Evolutionary conservation across 2,329 filamentous ascomycete genomes (phyloP), one percentile per base, ranked within the genome.

Genomic region (Fusarium sp.): DNA sequence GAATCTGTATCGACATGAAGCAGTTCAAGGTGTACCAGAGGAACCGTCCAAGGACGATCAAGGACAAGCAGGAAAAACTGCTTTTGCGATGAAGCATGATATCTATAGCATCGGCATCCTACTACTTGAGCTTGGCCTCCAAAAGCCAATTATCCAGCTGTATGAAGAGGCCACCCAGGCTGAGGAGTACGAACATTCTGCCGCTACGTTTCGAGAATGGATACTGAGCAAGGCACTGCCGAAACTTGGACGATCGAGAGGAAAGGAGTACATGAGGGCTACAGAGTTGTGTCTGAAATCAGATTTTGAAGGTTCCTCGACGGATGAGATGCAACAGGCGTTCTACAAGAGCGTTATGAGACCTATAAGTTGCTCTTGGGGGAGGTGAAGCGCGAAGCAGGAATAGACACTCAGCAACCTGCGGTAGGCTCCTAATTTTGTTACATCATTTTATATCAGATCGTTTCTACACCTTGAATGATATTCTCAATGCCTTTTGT

Each of bases 261-360:
- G 51, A 22, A 55, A 41, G 4, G 51, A 41, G 20, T 55, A 55
- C 0, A 41, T 41, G 51, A 12, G 3, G 2, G 35, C 51, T 1
- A 2, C 35, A 7, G 24, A 31, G 24, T 6, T 41, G 28, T 55
- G 24, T 31, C 10, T 55, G 2, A 11, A 10, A 5, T 55, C 51
- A 2, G 35, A 28, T 0, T 14, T 41, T n/a, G 24, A n/a, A 4
- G 24, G 24, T 3, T 0, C 11, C 2, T 54, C 35, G 3, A 10
- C 20, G 2, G 35, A 55, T 1, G 35, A 55, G 11, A 6, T 55
- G 4, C 51, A 55, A 7, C 51, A 55, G 6, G 51, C 51, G 0
- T 55, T 55, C 22, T 55, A 55, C 8, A 55, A 41, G 20, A 38
- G 20, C 5, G 35, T 55, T 17, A 24, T 55, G 2, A 39, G 26